Evolutionary conservation across 2,329 filamentous ascomycete genomes (phyloP).

Genomic region (Achaetomium macrosporum): DNA sequence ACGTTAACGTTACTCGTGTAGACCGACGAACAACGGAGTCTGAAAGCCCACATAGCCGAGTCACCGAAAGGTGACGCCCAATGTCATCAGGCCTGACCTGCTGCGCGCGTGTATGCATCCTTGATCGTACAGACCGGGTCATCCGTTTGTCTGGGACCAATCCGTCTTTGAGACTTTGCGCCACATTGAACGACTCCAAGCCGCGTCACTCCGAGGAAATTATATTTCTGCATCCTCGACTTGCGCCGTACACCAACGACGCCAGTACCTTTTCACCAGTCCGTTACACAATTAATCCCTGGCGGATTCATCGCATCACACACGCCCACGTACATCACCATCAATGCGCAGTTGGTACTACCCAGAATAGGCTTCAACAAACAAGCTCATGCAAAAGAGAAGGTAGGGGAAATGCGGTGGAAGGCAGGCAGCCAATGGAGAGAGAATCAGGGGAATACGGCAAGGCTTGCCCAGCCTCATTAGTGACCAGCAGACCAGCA

Average conservation of each 20-base stretch:
- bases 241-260: neutral
- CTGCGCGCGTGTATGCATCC: neutral
- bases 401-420: neutral
- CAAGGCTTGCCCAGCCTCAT: neutral
- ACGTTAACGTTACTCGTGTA: too few relatives aligned
- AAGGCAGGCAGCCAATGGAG: neutral
- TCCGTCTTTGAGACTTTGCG: neutral
- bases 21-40: too few relatives aligned
- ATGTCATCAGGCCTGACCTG: neutral
- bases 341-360: too few relatives aligned
- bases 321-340: neutral
- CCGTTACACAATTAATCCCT: neutral
- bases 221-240: neutral
- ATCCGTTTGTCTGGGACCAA: neutral
- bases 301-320: neutral
- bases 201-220: too few relatives aligned
- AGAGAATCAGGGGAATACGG: neutral
- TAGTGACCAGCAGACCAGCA: neutral
- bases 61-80: neutral
- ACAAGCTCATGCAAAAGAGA: neutral
- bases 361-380: too few relatives aligned
- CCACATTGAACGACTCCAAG: too few relatives aligned
- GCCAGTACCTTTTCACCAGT: too few relatives aligned
- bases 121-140: neutral
- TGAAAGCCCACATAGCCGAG: too few relatives aligned